phyloP scores from a whole-genome alignment of 1,284 basidiomycete species.

The Cutaneotrichosporon cutaneum region DNA sequence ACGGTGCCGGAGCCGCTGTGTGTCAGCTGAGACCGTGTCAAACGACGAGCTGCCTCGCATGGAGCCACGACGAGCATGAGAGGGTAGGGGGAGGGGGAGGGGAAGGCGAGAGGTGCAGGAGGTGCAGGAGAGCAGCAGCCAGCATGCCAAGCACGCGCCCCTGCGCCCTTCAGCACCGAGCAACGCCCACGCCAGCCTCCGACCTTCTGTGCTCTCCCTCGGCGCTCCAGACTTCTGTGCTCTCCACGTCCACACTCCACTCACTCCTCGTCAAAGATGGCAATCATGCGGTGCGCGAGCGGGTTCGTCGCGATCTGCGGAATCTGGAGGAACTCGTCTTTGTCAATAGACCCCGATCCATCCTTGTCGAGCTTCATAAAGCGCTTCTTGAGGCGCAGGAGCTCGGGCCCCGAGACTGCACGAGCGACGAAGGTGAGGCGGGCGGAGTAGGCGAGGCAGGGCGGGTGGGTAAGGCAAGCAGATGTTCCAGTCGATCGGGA shows the following conservation, averaged over 20 bases:
- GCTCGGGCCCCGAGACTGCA: slow-evolving; percentile 82
- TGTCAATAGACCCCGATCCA: slow-evolving; percentile 95
- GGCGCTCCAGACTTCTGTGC: neutral
- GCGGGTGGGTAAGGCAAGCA: too few relatives aligned
- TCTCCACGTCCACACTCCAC: slow-evolving; percentile 41
- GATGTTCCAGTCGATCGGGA: too few relatives aligned
- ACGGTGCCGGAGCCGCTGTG: slow-evolving; percentile 91
- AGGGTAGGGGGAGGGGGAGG: neutral
- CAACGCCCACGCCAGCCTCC: neutral
- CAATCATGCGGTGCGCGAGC: slow-evolving; percentile 94
- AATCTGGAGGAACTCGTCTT: slow-evolving; percentile 97
- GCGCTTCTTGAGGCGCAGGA: slow-evolving; percentile 93
- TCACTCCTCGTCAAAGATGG: slow-evolving; percentile 98
- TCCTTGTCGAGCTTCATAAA: slow-evolving; percentile 99
- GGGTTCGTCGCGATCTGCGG: slow-evolving; percentile 99
- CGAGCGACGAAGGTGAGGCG: neutral
- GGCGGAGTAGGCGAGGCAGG: too few relatives aligned
- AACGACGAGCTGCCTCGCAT: too few relatives aligned
- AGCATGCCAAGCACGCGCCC: too few relatives aligned
- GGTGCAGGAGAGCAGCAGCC: neutral
- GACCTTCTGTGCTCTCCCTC: neutral
- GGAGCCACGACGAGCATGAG: too few relatives aligned
- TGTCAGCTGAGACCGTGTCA: neutral
- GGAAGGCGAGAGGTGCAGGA: neutral
- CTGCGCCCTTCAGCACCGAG: neutral